Percentiles rank a stretch among this genome's conserved stretches.
Evolutionary conservation across 129 eudicot species (phyloP).

Genomic region (Flaveria brownii): DNA sequence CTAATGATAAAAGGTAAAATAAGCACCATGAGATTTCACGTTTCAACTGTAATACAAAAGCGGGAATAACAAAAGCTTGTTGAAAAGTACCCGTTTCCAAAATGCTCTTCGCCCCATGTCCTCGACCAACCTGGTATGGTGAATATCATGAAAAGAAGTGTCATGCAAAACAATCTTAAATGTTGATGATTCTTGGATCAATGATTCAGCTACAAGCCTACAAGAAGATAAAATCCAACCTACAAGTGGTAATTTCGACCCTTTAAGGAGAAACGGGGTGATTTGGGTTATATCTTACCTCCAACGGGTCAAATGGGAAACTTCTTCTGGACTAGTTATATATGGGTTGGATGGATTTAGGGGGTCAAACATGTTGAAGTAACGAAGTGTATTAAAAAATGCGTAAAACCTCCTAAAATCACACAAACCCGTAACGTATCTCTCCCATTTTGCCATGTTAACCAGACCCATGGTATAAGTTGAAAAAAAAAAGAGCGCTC

Average conservation of each 20-base stretch:
- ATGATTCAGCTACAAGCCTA: neutral
- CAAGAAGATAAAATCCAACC: neutral
- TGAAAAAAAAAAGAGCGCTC: neutral
- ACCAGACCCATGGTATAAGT: neutral
- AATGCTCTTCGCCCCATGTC: conserved; percentile 95
- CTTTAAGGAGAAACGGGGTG: neutral
- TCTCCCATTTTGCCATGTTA: too few relatives aligned
- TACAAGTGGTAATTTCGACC: neutral
- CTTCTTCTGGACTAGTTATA: neutral
- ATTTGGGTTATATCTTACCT: neutral
- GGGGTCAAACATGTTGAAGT: neutral
- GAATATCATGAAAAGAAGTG: neutral
- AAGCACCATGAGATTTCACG: neutral
- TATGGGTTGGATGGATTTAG: neutral
- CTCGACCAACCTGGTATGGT: conserved; percentile 72
- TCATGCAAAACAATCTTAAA: neutral
- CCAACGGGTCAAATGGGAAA: neutral
- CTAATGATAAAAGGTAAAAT: conserved; percentile 37
- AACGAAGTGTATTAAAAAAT: neutral
- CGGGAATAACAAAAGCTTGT: conserved; percentile 2
- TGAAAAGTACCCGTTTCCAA: conserved; percentile 67
- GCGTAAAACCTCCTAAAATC: neutral
- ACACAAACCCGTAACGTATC: neutral
- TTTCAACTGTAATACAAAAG: neutral
- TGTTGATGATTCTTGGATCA: conserved; percentile 2